Evolutionary conservation across 345 rosid species (phyloP), one percentile per base, ranked within the genome.

Genomic region (Carallia pectinifolia): DNA sequence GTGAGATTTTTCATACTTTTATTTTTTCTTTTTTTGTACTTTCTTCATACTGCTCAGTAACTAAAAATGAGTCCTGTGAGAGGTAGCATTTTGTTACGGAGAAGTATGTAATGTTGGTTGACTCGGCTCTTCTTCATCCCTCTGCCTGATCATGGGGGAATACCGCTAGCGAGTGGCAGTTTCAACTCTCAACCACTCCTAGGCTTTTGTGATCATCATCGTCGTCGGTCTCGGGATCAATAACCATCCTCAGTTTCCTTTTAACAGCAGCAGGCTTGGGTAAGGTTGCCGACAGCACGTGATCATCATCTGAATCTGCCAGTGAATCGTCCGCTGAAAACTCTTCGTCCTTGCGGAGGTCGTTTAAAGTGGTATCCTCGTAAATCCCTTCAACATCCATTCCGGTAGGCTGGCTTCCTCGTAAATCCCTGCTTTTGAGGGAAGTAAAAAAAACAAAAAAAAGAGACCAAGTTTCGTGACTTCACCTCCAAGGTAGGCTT

Each of bases 191-290:
- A 44, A 44, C 17, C 4, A 44, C 50, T 33, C 34, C 34, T 12
- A 44, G 10, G 48, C 50, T 13, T 44, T 44, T 33, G 34, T 44
- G 50, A 44, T 44, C 50, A 2, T 44, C 50, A 3, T 12, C 40
- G 8, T 44, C 44, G 9, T 39, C 44, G 12, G 7, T 10, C 2
- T 39, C 47, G 9, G 59, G 29, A 5, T 56, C 97, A 65, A 88
- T 64, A 38, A 87, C 84, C 83, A 90, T 81, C 79, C 88, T 85
- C 81, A 81, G 3, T 68, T 84, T 89, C 74, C 95, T 85, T 70
- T 86, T 83, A 61, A 66, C 63, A 39, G 72, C 71, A 48, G 85
- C 74, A 67, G 76, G 76, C 68, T 66, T 67, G 6, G 67, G 27
- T 33, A 71, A 48, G 12, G 66, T 75, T 38, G 6, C 69, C 13